These are phyloP conservation scores for Arabis hirsuta DNA, from an alignment of 345 rosid genomes.

Conservation along the genomic window DNA sequence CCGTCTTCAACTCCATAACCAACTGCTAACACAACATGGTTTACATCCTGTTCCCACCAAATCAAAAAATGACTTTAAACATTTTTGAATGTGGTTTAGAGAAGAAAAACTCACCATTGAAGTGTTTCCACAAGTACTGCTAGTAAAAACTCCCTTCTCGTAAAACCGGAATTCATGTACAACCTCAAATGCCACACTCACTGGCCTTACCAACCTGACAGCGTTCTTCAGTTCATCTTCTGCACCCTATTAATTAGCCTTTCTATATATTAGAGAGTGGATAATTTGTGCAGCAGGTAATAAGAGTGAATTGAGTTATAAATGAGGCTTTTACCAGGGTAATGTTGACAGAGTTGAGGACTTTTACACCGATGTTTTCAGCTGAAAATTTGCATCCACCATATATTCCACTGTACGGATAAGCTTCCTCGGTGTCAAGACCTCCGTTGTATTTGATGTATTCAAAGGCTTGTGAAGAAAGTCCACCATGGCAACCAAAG, in stretches of 20 bases:
- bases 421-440: slow-evolving; percentile 82
- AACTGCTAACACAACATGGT: slow-evolving; percentile 89
- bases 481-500: slow-evolving; percentile 85
- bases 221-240: slow-evolving; percentile 90
- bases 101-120: slow-evolving; percentile 56
- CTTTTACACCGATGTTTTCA: slow-evolving; percentile 76
- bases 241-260: slow-evolving; percentile 56
- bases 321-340: slow-evolving; percentile 59
- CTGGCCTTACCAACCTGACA: slow-evolving; percentile 80
- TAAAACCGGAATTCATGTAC: slow-evolving; percentile 61
- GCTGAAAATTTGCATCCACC: slow-evolving; percentile 76
- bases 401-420: slow-evolving; percentile 68
- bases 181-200: slow-evolving; percentile 87
- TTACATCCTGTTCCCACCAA: slow-evolving; percentile 69
- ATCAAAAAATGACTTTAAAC: not conserved
- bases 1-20: slow-evolving; percentile 86
- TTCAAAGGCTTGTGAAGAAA: slow-evolving; percentile 96
- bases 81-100: not conserved
- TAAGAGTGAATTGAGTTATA: not conserved
- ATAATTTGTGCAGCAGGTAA: not conserved
- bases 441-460: slow-evolving; percentile 94
- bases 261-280: not conserved
- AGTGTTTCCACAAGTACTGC: slow-evolving; percentile 63
- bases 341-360: slow-evolving; percentile 72
- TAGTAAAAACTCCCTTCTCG: slow-evolving; percentile 77